Evolutionary conservation across 2,329 filamentous ascomycete species (phyloP).

Genomic region (Aureobasidium uvarum): DNA sequence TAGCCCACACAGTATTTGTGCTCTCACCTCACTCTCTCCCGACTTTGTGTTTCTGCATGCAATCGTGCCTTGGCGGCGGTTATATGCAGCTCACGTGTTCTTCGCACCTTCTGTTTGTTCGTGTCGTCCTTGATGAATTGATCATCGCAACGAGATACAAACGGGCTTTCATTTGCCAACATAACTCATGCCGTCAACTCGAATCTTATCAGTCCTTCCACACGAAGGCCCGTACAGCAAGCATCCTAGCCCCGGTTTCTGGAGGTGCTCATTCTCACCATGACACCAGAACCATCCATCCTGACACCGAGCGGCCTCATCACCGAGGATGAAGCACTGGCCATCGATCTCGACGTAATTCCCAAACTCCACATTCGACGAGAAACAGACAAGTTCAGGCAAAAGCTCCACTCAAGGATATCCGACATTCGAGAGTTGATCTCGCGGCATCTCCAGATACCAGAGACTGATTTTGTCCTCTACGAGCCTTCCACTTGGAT

Average conservation of each 20-base stretch:
- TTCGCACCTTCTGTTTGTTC: not conserved
- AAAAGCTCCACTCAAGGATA: not conserved
- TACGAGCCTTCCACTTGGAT: not conserved
- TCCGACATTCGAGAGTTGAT: not conserved
- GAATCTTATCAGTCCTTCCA: not conserved
- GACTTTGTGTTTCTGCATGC: no score
- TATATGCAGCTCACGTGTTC: not conserved
- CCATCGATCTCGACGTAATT: not conserved
- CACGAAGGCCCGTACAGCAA: not conserved
- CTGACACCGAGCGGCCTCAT: not conserved
- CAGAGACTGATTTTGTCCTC: not conserved
- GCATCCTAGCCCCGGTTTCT: no score
- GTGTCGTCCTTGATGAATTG: not conserved
- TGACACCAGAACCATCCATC: not conserved
- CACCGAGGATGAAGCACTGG: not conserved
- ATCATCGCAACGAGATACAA: not conserved
- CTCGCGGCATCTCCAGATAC: not conserved
- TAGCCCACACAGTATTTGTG: no score
- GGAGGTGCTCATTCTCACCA: not conserved
- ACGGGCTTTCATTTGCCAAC: not conserved
- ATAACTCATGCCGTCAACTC: not conserved
- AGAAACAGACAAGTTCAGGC: not conserved
- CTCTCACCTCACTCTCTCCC: no score
- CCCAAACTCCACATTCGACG: not conserved
- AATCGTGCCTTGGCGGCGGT: no score